phyloP scores from a whole-genome alignment of 2,329 filamentous ascomycete species.

The Sclerotinia minor region DNA sequence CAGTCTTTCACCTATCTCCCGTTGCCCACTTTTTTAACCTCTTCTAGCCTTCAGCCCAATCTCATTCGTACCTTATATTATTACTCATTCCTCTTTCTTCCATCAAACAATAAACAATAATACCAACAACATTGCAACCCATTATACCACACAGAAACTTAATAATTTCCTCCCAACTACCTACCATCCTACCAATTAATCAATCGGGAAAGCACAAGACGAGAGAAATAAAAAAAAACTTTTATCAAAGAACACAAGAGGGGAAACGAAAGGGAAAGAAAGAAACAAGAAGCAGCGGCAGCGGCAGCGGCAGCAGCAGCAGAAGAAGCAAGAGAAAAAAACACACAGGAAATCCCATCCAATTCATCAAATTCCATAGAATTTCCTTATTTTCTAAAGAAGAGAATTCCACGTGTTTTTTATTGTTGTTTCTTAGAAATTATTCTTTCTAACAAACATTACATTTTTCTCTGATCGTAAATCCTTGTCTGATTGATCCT shows the following conservation, averaged over 20 bases:
- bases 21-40: slow-evolving; percentile 1
- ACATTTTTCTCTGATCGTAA: slow-evolving; percentile 24
- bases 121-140: background rate
- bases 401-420: slow-evolving; percentile 21
- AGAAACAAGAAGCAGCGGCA: background rate
- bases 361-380: slow-evolving; percentile 19
- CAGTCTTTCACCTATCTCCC: background rate
- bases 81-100: slow-evolving; percentile 8
- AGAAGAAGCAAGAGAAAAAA: slow-evolving; percentile 3
- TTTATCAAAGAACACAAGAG: slow-evolving; percentile 7
- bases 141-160: background rate
- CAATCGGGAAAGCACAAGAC: slow-evolving; percentile 19
- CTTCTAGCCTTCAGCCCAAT: background rate
- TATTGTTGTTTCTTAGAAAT: slow-evolving; percentile 19
- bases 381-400: slow-evolving; percentile 18
- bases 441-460: slow-evolving; percentile 23
- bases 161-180: background rate
- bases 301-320: background rate
- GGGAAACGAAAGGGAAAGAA: background rate
- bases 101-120: background rate
- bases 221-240: background rate
- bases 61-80: background rate
- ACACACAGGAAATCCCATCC: slow-evolving; percentile 14
- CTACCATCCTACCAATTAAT: background rate
- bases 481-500: slow-evolving; percentile 25